Percentiles rank a stretch among this genome's conserved stretches.
These are phyloP conservation scores for Arthroderma uncinatum DNA, from an alignment of 2,329 filamentous ascomycete genomes.

Conservation along the genomic window DNA sequence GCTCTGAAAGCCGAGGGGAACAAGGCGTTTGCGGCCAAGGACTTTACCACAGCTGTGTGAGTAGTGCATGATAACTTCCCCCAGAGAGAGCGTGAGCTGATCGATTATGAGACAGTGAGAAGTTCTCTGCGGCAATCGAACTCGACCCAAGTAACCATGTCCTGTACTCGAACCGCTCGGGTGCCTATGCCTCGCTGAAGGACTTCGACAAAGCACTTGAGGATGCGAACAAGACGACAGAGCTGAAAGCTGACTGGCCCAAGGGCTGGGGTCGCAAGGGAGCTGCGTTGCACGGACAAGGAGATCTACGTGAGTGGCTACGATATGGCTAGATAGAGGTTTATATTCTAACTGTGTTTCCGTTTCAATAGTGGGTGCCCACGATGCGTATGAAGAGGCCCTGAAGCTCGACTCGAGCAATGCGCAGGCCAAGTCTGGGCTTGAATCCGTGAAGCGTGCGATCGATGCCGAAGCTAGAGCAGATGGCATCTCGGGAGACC, in stretches of 20 bases:
- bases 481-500: constrained; percentile 53
- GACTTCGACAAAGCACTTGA: constrained; percentile 74
- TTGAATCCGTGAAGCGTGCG: constrained; percentile 74
- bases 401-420: constrained; percentile 86
- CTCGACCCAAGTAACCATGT: constrained; percentile 86
- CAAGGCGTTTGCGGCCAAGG: constrained; percentile 95
- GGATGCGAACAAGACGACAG: constrained; percentile 85
- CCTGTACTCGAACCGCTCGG: constrained; percentile 94
- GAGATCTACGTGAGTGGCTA: constrained; percentile 57
- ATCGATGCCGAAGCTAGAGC: constrained; percentile 64
- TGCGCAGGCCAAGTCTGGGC: constrained; percentile 79
- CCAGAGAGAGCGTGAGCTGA: not conserved
- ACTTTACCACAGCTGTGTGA: constrained; percentile 91
- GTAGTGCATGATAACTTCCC: constrained; percentile 30
- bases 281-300: constrained; percentile 74
- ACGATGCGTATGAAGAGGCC: constrained; percentile 88
- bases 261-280: constrained; percentile 95
- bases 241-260: constrained; percentile 95
- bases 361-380: constrained; percentile 53
- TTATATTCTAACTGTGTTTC: not conserved
- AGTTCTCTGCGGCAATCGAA: constrained; percentile 88
- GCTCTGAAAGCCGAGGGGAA: constrained; percentile 96
- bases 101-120: constrained; percentile 50
- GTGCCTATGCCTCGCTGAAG: constrained; percentile 73
- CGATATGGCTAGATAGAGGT: constrained; percentile 15